Percentiles rank a stretch among this genome's conserved stretches.
Conservation (phyloP, 2,329 filamentous ascomycete genomes). For the Clonostachys solani region DNA sequence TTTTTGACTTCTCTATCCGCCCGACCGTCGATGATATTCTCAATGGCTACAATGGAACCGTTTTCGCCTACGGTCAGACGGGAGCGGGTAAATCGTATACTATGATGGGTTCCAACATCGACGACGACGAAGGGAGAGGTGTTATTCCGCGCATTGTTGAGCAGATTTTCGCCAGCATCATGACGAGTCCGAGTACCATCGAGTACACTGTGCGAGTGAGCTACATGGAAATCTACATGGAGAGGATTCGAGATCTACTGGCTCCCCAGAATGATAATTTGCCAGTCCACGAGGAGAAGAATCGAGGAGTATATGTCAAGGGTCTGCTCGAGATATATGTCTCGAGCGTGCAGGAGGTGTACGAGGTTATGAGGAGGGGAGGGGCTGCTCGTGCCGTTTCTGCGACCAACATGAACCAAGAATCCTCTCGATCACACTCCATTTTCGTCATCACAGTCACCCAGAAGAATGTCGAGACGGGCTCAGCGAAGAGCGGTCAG, state of each 20-base stretch:
- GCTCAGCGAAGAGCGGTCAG: slow-evolving; percentile 92
- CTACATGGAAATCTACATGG: slow-evolving; percentile 99
- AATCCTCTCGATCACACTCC: slow-evolving; percentile 95
- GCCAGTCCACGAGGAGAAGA: slow-evolving; percentile 97
- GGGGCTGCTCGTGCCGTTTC: slow-evolving; percentile 87
- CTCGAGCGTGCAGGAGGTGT: slow-evolving; percentile 91
- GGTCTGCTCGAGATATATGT: slow-evolving; percentile 93
- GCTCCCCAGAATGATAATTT: slow-evolving; percentile 93
- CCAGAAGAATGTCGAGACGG: slow-evolving; percentile 96
- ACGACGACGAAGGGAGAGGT: slow-evolving; percentile 81
- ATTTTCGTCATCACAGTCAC: slow-evolving; percentile 97
- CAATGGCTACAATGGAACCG: slow-evolving; percentile 98
- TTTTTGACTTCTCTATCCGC: slow-evolving; percentile 97
- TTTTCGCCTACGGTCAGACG: slow-evolving; percentile 98
- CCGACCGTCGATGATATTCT: slow-evolving; percentile 96
- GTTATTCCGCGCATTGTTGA: slow-evolving; percentile 96
- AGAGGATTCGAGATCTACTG: slow-evolving; percentile 90
- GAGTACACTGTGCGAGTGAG: slow-evolving; percentile 98
- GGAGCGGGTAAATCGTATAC: slow-evolving; percentile 98
- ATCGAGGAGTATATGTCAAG: slow-evolving; percentile 93
- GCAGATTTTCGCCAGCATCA: slow-evolving; percentile 94
- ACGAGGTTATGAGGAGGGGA: slow-evolving; percentile 92
- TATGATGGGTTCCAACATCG: slow-evolving; percentile 80
- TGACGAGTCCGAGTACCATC: slow-evolving; percentile 86
- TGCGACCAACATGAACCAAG: slow-evolving; percentile 98